Evolutionary conservation across 257 asterid species (phyloP).

Genomic region (Nicotiana undulata): DNA sequence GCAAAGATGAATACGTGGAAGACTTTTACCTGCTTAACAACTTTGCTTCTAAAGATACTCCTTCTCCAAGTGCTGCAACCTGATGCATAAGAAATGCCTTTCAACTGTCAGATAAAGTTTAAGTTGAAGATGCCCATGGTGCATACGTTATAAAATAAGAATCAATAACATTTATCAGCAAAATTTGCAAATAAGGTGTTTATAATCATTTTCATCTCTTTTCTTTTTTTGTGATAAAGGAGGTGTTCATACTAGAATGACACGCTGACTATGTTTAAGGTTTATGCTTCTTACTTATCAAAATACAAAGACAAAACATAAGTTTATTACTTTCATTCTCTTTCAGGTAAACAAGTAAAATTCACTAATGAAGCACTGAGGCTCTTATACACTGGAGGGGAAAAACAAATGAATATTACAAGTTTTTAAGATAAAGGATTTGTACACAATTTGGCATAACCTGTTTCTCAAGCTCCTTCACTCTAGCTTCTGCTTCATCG

Average conservation of each 20-base stretch:
- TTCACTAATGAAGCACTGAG: constrained; percentile 4
- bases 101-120: constrained; percentile 9
- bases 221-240: neutral
- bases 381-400: neutral
- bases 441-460: constrained; percentile 21
- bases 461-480: constrained; percentile 97
- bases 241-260: neutral
- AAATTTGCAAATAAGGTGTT: neutral
- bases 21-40: constrained; percentile 72
- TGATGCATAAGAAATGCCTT: constrained; percentile 25
- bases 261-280: neutral
- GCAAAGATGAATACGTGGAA: constrained; percentile 16
- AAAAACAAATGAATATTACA: neutral
- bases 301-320: neutral
- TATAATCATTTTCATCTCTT: neutral
- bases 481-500: constrained; percentile 85
- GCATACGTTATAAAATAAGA: neutral
- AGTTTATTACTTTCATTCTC: neutral
- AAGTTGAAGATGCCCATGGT: neutral
- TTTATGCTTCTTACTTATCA: neutral
- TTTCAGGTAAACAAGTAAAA: neutral
- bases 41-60: constrained; percentile 93
- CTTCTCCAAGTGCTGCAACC: constrained; percentile 98
- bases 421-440: neutral
- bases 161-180: neutral